These are phyloP conservation scores for Alternaria arborescens DNA, from an alignment of 2,329 filamentous ascomycete species.

Conservation along the genomic window DNA sequence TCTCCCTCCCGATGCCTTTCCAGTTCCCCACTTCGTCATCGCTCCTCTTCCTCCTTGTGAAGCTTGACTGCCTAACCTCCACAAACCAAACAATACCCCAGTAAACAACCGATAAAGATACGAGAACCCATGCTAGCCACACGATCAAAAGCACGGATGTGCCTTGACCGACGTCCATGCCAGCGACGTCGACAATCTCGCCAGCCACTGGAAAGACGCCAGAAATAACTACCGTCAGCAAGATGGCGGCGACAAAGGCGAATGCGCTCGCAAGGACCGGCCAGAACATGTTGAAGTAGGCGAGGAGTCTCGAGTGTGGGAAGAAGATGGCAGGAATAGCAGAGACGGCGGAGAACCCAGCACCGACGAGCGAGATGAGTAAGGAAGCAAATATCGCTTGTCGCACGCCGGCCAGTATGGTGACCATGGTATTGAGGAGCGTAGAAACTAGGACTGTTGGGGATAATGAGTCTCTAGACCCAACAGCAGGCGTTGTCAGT, in stretches of 20 bases:
- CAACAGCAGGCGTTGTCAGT: not conserved
- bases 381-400: conserved; percentile 29
- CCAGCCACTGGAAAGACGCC: conserved; percentile 12
- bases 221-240: conserved; percentile 21
- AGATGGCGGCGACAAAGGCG: conserved; percentile 24
- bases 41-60: conserved; percentile 25
- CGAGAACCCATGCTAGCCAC: conserved; percentile 30
- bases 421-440: not conserved
- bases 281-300: conserved; percentile 31
- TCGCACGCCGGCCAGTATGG: conserved; percentile 8
- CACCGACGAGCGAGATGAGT: conserved; percentile 25
- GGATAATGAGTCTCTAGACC: not conserved
- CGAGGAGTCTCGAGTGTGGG: conserved; percentile 29
- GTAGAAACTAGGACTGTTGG: not conserved
- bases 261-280: conserved; percentile 16
- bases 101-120: conserved; percentile 21
- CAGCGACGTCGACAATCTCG: conserved; percentile 18
- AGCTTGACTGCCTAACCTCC: conserved; percentile 29
- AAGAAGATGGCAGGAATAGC: conserved; percentile 31
- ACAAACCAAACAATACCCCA: conserved; percentile 40
- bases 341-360: conserved; percentile 19
- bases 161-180: conserved; percentile 19
- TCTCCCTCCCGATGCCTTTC: conserved; percentile 25
- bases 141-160: conserved; percentile 23
- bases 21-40: conserved; percentile 35